These are phyloP conservation scores for Papilionanthe hybrid DNA, from an alignment of 116 monocot genomes.

Conservation along the genomic window DNA sequence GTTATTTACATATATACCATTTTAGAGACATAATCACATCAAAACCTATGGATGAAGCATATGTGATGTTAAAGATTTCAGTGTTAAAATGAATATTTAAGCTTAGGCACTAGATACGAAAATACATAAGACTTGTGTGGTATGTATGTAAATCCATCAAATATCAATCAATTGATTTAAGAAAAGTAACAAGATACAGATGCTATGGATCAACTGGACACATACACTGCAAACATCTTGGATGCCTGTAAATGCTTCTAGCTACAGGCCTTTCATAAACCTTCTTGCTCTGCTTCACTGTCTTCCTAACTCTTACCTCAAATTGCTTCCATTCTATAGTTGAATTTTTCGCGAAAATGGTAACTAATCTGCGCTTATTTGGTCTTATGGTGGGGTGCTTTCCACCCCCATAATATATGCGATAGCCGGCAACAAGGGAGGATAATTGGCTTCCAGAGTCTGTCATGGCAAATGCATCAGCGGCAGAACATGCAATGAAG, in stretches of 20 bases:
- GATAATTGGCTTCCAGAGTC: constrained; percentile 98
- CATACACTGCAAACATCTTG: constrained; percentile 82
- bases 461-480: constrained; percentile 95
- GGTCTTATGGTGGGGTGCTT: constrained; percentile 71
- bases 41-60: no score
- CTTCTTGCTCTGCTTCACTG: constrained; percentile 62
- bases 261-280: constrained; percentile 74
- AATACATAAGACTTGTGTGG: no score
- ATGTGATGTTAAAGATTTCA: no score
- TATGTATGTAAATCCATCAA: neutral
- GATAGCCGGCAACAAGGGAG: constrained; percentile 79
- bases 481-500: constrained; percentile 84
- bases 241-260: constrained; percentile 86
- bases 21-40: no score
- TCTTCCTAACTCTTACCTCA: constrained; percentile 69
- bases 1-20: no score
- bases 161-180: neutral
- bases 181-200: neutral
- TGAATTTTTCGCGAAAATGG: constrained; percentile 58
- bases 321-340: constrained; percentile 90
- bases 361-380: constrained; percentile 79
- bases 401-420: constrained; percentile 84
- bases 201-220: constrained; percentile 36
- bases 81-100: no score
- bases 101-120: neutral